Evolutionary conservation across 495 filamentous ascomycete species (phyloP).

Genomic region (Pyrenopolyporus hunteri): DNA sequence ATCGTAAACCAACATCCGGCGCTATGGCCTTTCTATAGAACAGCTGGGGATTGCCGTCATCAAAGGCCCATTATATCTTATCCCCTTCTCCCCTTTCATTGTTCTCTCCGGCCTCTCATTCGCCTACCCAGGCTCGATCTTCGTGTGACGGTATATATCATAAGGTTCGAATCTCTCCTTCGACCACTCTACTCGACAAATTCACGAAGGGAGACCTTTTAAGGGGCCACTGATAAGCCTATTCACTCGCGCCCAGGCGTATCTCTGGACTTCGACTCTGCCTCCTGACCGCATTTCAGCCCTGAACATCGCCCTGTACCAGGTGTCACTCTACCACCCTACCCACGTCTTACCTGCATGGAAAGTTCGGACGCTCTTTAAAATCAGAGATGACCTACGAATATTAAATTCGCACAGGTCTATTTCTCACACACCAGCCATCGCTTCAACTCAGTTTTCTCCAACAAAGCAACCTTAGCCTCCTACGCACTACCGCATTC

Average conservation of each 20-base stretch:
- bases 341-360: slow-evolving; percentile 33
- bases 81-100: slow-evolving; percentile 20
- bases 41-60: slow-evolving; percentile 27
- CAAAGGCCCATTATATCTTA: slow-evolving; percentile 21
- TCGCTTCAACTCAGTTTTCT: neutral
- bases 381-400: slow-evolving; percentile 9
- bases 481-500: neutral
- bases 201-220: slow-evolving; percentile 35
- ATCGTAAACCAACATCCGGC: slow-evolving; percentile 31
- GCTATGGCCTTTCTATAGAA: slow-evolving; percentile 31
- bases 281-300: slow-evolving; percentile 27
- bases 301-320: slow-evolving; percentile 9
- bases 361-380: slow-evolving; percentile 8
- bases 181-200: neutral
- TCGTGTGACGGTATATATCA: slow-evolving; percentile 25
- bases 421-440: neutral
- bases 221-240: slow-evolving; percentile 16
- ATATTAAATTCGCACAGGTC: neutral
- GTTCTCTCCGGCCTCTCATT: slow-evolving; percentile 4
- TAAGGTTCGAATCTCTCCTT: neutral
- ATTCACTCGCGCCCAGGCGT: slow-evolving; percentile 22
- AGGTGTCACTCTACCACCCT: slow-evolving; percentile 19
- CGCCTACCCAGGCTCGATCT: slow-evolving; percentile 4
- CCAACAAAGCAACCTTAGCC: neutral
- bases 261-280: slow-evolving; percentile 21